Conservation (phyloP, 768 basidiomycete species). For the Leccinum truebloodii region DNA sequence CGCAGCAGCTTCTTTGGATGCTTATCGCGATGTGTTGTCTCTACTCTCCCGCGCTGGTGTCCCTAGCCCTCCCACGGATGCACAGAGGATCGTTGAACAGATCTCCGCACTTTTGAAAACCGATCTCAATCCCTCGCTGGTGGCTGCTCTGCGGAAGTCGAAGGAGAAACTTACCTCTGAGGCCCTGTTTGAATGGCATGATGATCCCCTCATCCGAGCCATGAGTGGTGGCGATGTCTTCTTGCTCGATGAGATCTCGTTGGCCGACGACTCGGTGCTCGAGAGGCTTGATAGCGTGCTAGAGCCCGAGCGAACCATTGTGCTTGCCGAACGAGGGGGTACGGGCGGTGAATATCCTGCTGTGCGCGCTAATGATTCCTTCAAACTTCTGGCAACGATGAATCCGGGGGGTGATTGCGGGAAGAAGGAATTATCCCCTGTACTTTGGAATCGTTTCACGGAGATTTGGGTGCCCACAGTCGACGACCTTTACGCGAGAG, state of each 20-base stretch:
- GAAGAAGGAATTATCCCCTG: constrained; percentile 97
- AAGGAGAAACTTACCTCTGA: constrained; percentile 51
- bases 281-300: constrained; percentile 96
- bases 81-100: constrained; percentile 27
- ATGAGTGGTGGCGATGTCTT: constrained; percentile 89
- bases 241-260: constrained; percentile 93
- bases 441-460: constrained; percentile 95
- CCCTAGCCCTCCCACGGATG: constrained; percentile 21
- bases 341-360: constrained; percentile 64
- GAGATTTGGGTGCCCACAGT: constrained; percentile 98
- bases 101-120: constrained; percentile 26
- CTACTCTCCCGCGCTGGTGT: constrained; percentile 47
- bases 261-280: constrained; percentile 97
- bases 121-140: constrained; percentile 33
- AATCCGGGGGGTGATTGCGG: constrained; percentile 99
- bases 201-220: constrained; percentile 92
- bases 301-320: constrained; percentile 83
- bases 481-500: constrained; percentile 54
- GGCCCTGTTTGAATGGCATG: constrained; percentile 94
- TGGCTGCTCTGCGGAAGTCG: constrained; percentile 40
- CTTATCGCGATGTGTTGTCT: constrained; percentile 44
- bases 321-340: constrained; percentile 92
- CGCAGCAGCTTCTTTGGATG: constrained; percentile 50
- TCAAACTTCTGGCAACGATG: constrained; percentile 97
- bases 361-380: constrained; percentile 54